Evolutionary conservation across 1,139 yeast genomes (phyloP), one percentile per base, ranked within the genome.

Genomic region (Geotrichum klebahnii): DNA sequence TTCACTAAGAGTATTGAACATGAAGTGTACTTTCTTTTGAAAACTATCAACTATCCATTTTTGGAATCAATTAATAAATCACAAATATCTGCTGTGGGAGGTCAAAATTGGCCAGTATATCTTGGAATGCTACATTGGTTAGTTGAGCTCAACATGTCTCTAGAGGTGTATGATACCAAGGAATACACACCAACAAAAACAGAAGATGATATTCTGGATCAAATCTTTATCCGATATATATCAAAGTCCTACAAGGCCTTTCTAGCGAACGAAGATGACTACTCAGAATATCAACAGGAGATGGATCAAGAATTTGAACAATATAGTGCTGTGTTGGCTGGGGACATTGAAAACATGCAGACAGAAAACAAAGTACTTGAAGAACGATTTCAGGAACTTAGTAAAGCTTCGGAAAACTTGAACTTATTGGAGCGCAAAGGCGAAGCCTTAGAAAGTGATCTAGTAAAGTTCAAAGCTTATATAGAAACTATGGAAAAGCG

Each of bases 71-170:
- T 89, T 41, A 85, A 83, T 65, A 80, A 89, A 61, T 82, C 92
- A 0, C 95, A 87, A 63, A 81, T 89, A 31, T 81, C 90, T 44
- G 96, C 96, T 0, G 96, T 88, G 5, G 96, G 96, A 1, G 95
- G 96, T 1, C 84, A 84, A 53, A 83, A 83, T 60, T 88, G 97
- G 97, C 90, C 88, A 16, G 77, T 79, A 20, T 84, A 87, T 60
- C 68, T 89, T 47, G 96, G 94, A 1, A 79, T 89, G 76, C 70
- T 88, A 32, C 81, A 83, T 64, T 87, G 96, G 96, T 64, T 87
- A 45, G 81, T 84, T 10, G 78, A 78, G 59, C 69, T 83, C 34
- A 79, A 76, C 57, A 69, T 72, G 28, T 73, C 78, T 48, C 67
- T 76, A 57, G 79, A 74, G 53, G 68, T 64, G 47, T 68, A 72